Percentiles rank a stretch among this genome's conserved stretches.
Conservation (phyloP, 139 green algal genomes). For the Asterochloris sp. region DNA sequence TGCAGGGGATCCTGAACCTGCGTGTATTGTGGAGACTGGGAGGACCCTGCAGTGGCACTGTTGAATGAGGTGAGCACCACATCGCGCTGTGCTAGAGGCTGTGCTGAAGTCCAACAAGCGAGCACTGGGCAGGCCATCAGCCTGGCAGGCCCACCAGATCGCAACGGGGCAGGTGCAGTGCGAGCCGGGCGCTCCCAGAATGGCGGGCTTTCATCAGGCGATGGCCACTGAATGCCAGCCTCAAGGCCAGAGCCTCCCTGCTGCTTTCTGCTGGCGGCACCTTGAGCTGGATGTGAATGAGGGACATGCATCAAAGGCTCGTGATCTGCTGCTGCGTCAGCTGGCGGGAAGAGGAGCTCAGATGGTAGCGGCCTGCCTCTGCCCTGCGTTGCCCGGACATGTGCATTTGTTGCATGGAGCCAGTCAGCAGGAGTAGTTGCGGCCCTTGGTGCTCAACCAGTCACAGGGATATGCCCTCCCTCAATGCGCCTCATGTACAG, state of each 20-base stretch:
- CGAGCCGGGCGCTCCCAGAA: slow-evolving; percentile 39
- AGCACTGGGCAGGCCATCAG: neutral
- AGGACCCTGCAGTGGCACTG: neutral
- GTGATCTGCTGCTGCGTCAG: no score
- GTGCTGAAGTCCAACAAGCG: neutral
- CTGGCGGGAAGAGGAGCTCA: no score
- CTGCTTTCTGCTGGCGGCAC: neutral
- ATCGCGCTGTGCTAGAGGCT: neutral
- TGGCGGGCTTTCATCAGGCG: slow-evolving; percentile 9
- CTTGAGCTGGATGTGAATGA: no score
- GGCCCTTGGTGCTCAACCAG: no score
- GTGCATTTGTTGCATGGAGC: neutral
- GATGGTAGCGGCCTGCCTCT: neutral
- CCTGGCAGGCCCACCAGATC: no score
- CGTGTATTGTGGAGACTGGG: neutral
- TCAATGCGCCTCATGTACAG: no score
- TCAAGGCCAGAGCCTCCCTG: slow-evolving; percentile 18
- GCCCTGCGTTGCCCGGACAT: neutral
- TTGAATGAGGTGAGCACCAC: neutral
- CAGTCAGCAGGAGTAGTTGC: neutral
- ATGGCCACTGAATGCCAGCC: slow-evolving; percentile 42
- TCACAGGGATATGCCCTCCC: no score
- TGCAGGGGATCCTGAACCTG: slow-evolving; percentile 43
- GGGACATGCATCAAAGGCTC: no score
- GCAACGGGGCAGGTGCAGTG: neutral